These are phyloP conservation scores for Vitis hybrid DNA, from an alignment of 177 flowering plant species.

Conservation along the genomic window DNA sequence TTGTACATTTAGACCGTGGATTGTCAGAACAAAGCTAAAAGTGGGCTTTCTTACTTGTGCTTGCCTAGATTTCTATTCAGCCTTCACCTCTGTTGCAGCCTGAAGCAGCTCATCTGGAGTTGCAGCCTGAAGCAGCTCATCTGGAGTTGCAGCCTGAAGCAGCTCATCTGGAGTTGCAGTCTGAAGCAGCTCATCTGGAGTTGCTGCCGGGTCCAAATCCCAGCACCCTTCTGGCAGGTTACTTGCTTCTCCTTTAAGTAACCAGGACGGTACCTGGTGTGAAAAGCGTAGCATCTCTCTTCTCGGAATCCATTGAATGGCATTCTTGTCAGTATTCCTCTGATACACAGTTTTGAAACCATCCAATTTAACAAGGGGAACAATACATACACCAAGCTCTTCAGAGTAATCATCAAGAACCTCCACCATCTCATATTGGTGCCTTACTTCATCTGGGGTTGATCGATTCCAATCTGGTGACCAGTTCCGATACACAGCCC, in stretches of 20 bases:
- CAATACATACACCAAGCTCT: constrained; percentile 57
- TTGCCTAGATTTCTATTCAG: constrained; percentile 1
- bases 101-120: constrained; percentile 39
- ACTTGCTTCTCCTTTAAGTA: constrained; percentile 36
- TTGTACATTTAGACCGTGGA: too few relatives aligned
- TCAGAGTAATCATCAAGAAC: constrained; percentile 69
- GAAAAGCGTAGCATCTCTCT: constrained; percentile 77
- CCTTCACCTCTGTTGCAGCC: constrained; percentile 14
- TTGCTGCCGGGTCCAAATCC: constrained; percentile 91
- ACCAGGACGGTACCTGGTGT: constrained; percentile 74
- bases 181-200: constrained; percentile 65
- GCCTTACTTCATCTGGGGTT: constrained; percentile 73
- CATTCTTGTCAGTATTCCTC: constrained; percentile 33
- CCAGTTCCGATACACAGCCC: constrained; percentile 81
- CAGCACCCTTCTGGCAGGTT: constrained; percentile 69
- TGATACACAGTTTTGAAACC: constrained; percentile 74
- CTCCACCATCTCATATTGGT: constrained; percentile 79
- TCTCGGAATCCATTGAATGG: constrained; percentile 58
- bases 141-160: constrained; percentile 65
- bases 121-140: constrained; percentile 50
- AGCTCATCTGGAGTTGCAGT: constrained; percentile 23
- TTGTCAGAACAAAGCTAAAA: too few relatives aligned
- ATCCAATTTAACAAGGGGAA: constrained; percentile 55
- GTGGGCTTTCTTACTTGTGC: too few relatives aligned
- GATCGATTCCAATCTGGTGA: constrained; percentile 60